phyloP scores from a whole-genome alignment of 140 eudicot species.

The Bidens hawaiensis region DNA sequence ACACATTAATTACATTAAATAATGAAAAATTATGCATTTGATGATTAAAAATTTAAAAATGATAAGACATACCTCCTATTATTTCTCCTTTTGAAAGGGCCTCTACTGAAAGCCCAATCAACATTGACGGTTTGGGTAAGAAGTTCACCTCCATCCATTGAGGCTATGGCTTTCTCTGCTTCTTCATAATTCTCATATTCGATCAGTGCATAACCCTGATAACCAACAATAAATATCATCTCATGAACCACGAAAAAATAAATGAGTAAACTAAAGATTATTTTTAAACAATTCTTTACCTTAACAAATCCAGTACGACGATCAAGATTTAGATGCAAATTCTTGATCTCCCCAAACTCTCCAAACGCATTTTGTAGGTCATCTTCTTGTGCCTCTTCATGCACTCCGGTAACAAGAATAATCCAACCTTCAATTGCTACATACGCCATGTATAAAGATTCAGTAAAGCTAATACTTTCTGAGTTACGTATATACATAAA shows the following conservation, averaged over 20 bases:
- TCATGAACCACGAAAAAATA: not conserved
- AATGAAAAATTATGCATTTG: slow-evolving; percentile 4
- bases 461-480: slow-evolving; percentile 5
- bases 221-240: slow-evolving; percentile 3
- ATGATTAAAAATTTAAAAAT: slow-evolving; percentile 3
- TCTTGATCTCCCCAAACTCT: slow-evolving; percentile 88
- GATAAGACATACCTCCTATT: slow-evolving; percentile 41
- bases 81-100: slow-evolving; percentile 77
- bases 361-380: slow-evolving; percentile 87
- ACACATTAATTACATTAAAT: not conserved
- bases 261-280: not conserved
- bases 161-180: slow-evolving; percentile 71
- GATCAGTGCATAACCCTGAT: slow-evolving; percentile 87
- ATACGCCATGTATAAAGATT: slow-evolving; percentile 14
- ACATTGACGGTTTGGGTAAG: slow-evolving; percentile 73
- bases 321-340: slow-evolving; percentile 91
- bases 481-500: not conserved
- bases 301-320: slow-evolving; percentile 97
- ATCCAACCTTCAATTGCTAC: slow-evolving; percentile 99
- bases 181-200: slow-evolving; percentile 81
- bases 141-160: slow-evolving; percentile 79
- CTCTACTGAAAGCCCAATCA: slow-evolving; percentile 98
- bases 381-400: slow-evolving; percentile 99
- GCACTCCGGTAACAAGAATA: slow-evolving; percentile 88
- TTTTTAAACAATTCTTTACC: slow-evolving; percentile 30